Conservation (phyloP, 768 basidiomycete species). For the Trametopsis cervina region DNA sequence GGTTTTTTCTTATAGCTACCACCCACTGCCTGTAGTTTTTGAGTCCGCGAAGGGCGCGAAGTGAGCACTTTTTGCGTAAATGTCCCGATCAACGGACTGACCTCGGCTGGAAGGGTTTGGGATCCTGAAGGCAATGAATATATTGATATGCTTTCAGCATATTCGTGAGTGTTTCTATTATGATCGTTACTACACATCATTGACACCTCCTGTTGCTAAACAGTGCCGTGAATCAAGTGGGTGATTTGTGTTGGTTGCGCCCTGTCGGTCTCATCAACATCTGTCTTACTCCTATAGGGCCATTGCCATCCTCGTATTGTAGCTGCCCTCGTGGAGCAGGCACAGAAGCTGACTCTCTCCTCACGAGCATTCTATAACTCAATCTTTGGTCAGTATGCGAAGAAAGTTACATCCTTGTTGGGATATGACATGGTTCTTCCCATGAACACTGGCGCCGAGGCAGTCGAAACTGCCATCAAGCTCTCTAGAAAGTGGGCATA, state of each 20-base stretch:
- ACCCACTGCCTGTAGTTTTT: constrained; percentile 92
- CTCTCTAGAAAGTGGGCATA: constrained; percentile 97
- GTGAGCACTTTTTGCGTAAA: constrained; percentile 49
- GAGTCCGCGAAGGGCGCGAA: constrained; percentile 84
- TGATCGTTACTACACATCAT: constrained; percentile 1
- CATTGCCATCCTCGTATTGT: constrained; percentile 92
- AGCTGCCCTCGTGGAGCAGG: constrained; percentile 72
- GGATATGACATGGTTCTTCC: constrained; percentile 94
- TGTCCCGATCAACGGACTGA: constrained; percentile 9
- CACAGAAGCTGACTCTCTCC: constrained; percentile 85
- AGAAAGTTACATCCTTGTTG: constrained; percentile 76
- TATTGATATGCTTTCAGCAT: constrained; percentile 97
- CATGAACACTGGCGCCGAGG: constrained; percentile 99
- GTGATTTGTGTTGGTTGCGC: too few relatives aligned
- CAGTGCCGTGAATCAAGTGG: constrained; percentile 84
- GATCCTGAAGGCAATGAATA: constrained; percentile 94
- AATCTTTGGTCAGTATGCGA: constrained; percentile 84
- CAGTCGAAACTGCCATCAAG: constrained; percentile 96
- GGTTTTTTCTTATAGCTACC: constrained; percentile 67
- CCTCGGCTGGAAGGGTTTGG: constrained; percentile 54
- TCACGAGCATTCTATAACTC: constrained; percentile 97
- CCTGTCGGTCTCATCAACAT: too few relatives aligned
- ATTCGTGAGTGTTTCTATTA: constrained; percentile 61
- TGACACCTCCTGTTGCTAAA: too few relatives aligned
- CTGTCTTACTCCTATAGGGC: constrained; percentile 37